Evolutionary conservation across 2,329 filamentous ascomycete genomes (phyloP).

Genomic region (Ophiocordyceps australis): DNA sequence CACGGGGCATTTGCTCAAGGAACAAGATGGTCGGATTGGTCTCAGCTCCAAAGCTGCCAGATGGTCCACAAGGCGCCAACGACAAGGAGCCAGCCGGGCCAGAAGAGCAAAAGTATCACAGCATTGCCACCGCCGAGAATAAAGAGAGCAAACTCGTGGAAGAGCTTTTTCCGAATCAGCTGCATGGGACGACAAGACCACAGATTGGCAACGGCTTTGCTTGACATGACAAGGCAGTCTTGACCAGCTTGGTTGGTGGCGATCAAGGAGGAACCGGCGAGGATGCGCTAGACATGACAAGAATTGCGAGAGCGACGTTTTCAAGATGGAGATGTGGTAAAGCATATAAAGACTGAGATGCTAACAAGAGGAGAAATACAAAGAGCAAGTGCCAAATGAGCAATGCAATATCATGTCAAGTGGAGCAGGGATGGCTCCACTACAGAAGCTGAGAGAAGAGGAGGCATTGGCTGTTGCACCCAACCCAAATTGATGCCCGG

Average conservation of each 20-base stretch:
- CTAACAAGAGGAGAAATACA: too few relatives aligned
- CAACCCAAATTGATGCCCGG: too few relatives aligned
- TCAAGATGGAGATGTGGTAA: too few relatives aligned
- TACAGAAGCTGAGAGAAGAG: background rate
- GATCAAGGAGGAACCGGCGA: background rate
- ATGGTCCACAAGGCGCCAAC: slow-evolving; percentile 14
- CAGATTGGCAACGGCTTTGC: slow-evolving; percentile 8
- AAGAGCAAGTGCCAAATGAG: background rate
- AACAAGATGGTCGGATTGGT: too few relatives aligned
- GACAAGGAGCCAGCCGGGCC: slow-evolving; percentile 37
- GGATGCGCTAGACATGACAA: background rate
- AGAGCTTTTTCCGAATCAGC: slow-evolving; percentile 24
- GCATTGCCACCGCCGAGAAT: slow-evolving; percentile 30
- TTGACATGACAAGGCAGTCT: slow-evolving; percentile 12
- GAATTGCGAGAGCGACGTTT: background rate
- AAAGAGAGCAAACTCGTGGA: slow-evolving; percentile 31
- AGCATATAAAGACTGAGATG: too few relatives aligned
- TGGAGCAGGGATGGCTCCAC: background rate
- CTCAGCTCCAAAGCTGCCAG: slow-evolving; percentile 17
- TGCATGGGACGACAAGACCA: slow-evolving; percentile 19
- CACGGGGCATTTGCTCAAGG: too few relatives aligned
- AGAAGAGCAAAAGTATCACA: slow-evolving; percentile 31
- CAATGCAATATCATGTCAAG: background rate
- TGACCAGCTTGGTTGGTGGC: background rate
- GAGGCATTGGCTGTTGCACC: too few relatives aligned